phyloP scores from a whole-genome alignment of 257 asterid species.

The Solanum bulbocastanum region DNA sequence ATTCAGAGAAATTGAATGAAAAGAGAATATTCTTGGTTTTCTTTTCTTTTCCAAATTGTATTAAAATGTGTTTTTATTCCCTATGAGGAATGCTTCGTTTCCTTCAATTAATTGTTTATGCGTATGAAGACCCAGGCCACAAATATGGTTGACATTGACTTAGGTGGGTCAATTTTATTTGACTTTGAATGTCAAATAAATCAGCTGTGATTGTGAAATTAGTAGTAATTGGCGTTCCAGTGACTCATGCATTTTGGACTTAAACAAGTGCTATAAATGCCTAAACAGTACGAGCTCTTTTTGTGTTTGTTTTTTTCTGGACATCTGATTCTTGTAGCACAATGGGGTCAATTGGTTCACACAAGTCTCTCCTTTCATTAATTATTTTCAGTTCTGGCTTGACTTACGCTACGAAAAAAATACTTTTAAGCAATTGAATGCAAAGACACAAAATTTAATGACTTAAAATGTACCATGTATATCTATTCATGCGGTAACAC shows the following conservation, averaged over 20 bases:
- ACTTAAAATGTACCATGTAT: background rate
- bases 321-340: background rate
- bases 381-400: background rate
- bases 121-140: background rate
- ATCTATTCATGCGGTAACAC: background rate
- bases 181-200: background rate
- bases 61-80: background rate
- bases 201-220: background rate
- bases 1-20: background rate
- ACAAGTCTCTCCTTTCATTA: background rate
- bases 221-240: background rate
- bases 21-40: background rate
- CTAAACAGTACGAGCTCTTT: background rate
- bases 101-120: background rate
- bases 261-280: background rate
- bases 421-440: background rate
- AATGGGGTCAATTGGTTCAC: background rate
- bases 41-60: background rate
- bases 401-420: background rate
- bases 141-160: background rate
- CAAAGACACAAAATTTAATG: background rate
- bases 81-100: background rate
- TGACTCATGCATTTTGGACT: background rate
- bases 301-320: background rate
- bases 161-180: background rate